These are phyloP conservation scores for Yamadazyma diospyri DNA, from an alignment of 1,139 yeast genomes.

Conservation along the genomic window DNA sequence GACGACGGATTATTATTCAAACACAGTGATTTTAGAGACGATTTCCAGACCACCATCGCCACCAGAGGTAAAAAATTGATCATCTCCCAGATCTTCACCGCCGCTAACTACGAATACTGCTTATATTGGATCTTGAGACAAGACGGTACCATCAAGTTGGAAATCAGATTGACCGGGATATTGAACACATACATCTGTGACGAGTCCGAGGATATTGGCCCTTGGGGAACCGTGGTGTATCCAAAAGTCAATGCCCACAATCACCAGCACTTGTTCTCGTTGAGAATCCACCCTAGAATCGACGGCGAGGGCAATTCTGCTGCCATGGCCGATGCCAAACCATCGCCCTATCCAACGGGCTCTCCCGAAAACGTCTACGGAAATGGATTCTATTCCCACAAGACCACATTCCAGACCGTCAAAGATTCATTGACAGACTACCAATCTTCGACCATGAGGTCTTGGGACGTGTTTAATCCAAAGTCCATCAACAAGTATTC, in stretches of 20 bases:
- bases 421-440: conserved; percentile 63
- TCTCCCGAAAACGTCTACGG: conserved; percentile 70
- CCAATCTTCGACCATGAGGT: conserved; percentile 59
- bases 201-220: conserved; percentile 62
- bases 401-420: conserved; percentile 63
- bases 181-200: conserved; percentile 65
- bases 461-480: conserved; percentile 81
- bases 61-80: conserved; percentile 74
- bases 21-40: conserved; percentile 83
- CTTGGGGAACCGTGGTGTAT: conserved; percentile 79
- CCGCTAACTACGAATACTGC: conserved; percentile 83
- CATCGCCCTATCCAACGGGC: conserved; percentile 60
- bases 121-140: conserved; percentile 80
- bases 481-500: conserved; percentile 62
- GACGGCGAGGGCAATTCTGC: conserved; percentile 79
- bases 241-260: conserved; percentile 82
- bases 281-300: conserved; percentile 74
- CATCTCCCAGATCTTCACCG: conserved; percentile 77
- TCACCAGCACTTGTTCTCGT: conserved; percentile 81
- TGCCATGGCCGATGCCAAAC: conserved; percentile 61
- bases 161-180: conserved; percentile 76
- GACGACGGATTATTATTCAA: conserved; percentile 76
- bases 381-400: conserved; percentile 64
- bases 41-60: conserved; percentile 68
- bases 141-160: conserved; percentile 79